Conservation (phyloP, 1,284 basidiomycete species). For the Leccinum subfulvum region DNA sequence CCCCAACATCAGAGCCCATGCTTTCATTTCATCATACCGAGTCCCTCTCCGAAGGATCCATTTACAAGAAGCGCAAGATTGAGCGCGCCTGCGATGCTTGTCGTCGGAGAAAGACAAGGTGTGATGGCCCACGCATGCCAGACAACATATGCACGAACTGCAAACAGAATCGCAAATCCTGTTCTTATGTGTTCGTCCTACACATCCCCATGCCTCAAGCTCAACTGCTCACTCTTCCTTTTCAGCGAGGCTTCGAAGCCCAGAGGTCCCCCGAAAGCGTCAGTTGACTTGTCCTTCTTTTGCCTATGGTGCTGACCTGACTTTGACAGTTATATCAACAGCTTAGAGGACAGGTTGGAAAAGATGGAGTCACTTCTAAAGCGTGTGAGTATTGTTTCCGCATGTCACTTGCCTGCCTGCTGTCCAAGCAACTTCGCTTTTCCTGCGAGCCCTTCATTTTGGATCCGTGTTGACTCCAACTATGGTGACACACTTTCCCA, state of each 20-base stretch:
- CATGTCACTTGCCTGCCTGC: not conserved
- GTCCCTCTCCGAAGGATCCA: constrained; percentile 10
- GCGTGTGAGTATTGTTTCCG: constrained; percentile 45
- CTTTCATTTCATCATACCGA: constrained; percentile 13
- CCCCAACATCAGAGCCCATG: constrained; percentile 7
- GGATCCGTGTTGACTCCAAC: not conserved
- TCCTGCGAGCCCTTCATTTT: not conserved
- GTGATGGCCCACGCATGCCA: constrained; percentile 62
- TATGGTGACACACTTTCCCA: not conserved
- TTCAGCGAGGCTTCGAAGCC: constrained; percentile 74
- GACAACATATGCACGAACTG: constrained; percentile 74
- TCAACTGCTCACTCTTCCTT: not conserved
- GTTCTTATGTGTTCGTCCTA: constrained; percentile 68
- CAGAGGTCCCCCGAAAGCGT: constrained; percentile 84
- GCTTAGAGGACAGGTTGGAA: constrained; percentile 74
- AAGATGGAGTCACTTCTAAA: constrained; percentile 68
- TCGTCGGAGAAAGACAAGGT: constrained; percentile 65
- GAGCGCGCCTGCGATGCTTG: constrained; percentile 73
- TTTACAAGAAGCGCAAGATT: constrained; percentile 52
- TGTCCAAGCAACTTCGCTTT: not conserved
- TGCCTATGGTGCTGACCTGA: not conserved
- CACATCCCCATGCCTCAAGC: not conserved
- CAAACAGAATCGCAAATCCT: constrained; percentile 57
- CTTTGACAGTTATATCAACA: constrained; percentile 63
- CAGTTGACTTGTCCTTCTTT: constrained; percentile 25